Evolutionary conservation across 192 early-diverging fungal genomes (phyloP).

Genomic region (Fimicolochytrium jonesii): DNA sequence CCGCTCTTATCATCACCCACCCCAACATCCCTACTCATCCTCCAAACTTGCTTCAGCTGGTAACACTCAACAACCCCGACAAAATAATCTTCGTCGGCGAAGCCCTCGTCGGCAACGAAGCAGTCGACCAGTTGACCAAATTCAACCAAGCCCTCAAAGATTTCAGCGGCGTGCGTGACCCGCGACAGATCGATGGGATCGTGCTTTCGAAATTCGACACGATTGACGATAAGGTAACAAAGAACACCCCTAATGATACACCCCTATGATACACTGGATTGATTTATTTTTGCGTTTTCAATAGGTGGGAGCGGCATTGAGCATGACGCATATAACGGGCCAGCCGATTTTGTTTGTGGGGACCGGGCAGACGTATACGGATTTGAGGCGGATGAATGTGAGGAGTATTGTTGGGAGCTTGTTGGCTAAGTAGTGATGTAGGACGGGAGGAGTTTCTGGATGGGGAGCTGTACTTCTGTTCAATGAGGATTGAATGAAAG

Average conservation of each 20-base stretch:
- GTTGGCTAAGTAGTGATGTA: constrained; percentile 10
- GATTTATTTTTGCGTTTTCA: background rate
- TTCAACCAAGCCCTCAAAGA: constrained; percentile 92
- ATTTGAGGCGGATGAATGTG: constrained; percentile 80
- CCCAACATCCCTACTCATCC: background rate
- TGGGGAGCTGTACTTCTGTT: no score
- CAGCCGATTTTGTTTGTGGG: constrained; percentile 96
- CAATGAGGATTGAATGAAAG: no score
- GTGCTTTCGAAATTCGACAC: constrained; percentile 96
- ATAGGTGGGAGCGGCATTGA: constrained; percentile 86
- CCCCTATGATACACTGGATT: no score
- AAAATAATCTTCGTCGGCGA: constrained; percentile 98
- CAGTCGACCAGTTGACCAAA: constrained; percentile 92
- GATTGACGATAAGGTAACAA: constrained; percentile 80
- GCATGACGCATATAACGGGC: constrained; percentile 94
- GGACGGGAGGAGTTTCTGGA: no score
- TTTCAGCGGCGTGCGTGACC: constrained; percentile 73
- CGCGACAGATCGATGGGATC: constrained; percentile 92
- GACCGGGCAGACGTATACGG: constrained; percentile 95
- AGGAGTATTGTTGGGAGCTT: constrained; percentile 28
- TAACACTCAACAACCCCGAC: constrained; percentile 85
- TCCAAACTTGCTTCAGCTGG: constrained; percentile 58
- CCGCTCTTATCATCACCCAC: background rate
- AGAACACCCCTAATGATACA: no score
- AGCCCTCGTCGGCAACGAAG: constrained; percentile 94